Base-by-base conservation (phyloP, 306 rosid species). In the Astragalus membranaceus region DNA sequence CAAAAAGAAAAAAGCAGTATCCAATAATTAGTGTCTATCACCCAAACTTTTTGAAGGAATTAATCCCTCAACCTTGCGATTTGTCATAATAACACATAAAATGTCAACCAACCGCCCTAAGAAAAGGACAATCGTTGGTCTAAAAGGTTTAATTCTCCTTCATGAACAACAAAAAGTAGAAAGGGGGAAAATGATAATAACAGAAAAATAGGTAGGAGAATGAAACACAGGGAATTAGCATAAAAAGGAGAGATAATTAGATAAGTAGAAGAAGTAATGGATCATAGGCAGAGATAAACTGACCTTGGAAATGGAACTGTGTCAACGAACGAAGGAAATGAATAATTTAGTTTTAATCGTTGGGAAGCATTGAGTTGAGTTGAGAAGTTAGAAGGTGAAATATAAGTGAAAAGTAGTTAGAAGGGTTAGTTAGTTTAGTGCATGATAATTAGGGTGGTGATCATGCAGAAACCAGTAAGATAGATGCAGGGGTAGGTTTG, bases 401-500 rank as follows among this genome's bases (percentile, higher is more conserved):
- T 29, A 43, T 20, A 47, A 75, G 42, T 46, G 51, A 65, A 72
- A 53, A 4, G 54, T 52, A 9, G 49, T 49, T 67, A 14, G 26
- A 61, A 65, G 30, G 30, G 30, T 26, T 26, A 26, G 30, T 26
- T 26, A 26, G 30, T 26, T 33, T 46, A 33, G 58, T 39, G 51
- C 0, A 51, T 16, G 9, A 16, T 26, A 15, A 3, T 23, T 3
- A 3, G 48, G 48, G 5, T 2, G 32, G 11, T 75, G 80, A 74
- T 74, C 64, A 69, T 33, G 74, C 67, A 60, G 46, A 58, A 42
- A 70, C 23, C 29, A 62, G 64, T 74, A 17, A n/a, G 67, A 7
- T 12, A 4, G 10, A 30, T 7, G 10, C 7, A 1, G 52, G 14
- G 84, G 85, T 85, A 86, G 98, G 96, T 92, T 76, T 58, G 92